Conservation (phyloP, 2,329 filamentous ascomycete species). For the Beauveria sp. region DNA sequence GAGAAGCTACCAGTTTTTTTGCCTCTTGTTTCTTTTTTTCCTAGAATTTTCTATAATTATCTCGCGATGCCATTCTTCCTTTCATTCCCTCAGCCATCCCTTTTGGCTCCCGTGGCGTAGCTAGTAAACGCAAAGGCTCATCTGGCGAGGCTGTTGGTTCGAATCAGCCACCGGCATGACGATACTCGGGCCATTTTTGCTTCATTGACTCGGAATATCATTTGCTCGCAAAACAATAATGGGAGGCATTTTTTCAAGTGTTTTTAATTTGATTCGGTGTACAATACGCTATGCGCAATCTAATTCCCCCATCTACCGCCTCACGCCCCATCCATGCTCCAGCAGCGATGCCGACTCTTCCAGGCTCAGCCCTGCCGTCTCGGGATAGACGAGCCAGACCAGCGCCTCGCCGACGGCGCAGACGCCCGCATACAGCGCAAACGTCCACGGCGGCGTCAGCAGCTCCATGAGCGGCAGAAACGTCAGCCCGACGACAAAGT, state of each 20-base stretch:
- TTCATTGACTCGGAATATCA: neutral
- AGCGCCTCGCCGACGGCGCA: conserved; percentile 61
- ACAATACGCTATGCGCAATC: neutral
- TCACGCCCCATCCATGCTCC: conserved; percentile 65
- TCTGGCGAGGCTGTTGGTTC: neutral
- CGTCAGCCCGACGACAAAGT: conserved; percentile 77
- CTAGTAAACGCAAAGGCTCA: neutral
- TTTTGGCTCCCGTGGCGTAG: neutral
- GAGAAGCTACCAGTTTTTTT: conserved; percentile 12
- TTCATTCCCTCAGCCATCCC: neutral
- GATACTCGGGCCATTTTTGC: neutral
- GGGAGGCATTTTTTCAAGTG: neutral
- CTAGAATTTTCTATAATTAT: neutral
- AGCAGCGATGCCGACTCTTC: conserved; percentile 72
- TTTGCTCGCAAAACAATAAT: neutral
- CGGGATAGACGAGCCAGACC: conserved; percentile 73
- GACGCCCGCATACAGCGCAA: conserved; percentile 68
- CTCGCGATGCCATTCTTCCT: neutral
- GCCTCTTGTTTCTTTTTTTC: neutral
- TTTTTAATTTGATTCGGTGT: neutral
- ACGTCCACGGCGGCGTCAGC: conserved; percentile 68
- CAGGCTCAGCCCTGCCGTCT: conserved; percentile 73
- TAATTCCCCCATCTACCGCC: neutral
- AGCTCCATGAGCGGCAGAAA: conserved; percentile 82
- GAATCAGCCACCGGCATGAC: neutral